phyloP scores from a whole-genome alignment of 129 eudicot species.

The Arctium lappa region DNA sequence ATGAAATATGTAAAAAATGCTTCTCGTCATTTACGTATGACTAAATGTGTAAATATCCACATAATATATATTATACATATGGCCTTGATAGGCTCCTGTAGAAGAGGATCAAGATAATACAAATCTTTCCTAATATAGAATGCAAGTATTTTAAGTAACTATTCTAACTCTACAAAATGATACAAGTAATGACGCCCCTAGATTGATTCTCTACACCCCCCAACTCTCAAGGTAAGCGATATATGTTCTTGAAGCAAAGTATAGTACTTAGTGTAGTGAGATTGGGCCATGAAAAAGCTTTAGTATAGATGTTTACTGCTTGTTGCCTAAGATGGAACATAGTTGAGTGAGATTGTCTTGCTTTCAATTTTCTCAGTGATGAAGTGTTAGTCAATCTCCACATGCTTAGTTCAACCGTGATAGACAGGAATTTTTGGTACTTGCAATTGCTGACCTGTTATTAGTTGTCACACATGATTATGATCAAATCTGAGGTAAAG shows the following conservation, averaged over 20 bases:
- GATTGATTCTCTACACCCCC: not conserved
- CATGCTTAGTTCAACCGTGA: not conserved
- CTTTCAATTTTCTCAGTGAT: not conserved
- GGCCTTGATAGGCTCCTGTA: not conserved
- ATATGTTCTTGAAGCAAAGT: not conserved
- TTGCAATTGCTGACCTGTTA: not conserved
- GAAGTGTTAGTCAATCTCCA: not conserved
- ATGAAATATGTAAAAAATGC: not conserved
- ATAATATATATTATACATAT: not conserved
- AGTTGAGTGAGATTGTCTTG: not conserved
- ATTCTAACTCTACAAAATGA: not conserved
- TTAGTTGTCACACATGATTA: not conserved
- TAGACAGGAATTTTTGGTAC: not conserved
- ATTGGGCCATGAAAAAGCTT: not conserved
- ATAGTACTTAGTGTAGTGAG: not conserved
- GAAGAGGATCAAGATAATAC: not conserved
- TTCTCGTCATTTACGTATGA: not conserved
- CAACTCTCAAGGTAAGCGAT: not conserved
- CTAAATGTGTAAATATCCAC: not conserved
- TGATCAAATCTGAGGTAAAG: not conserved
- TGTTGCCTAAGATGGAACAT: not conserved
- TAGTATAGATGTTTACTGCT: not conserved
- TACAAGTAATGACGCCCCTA: not conserved
- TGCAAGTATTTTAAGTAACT: not conserved
- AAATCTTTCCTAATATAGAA: not conserved